phyloP scores from a whole-genome alignment of 2,329 filamentous ascomycete species.

The Mycosphaerella arachidis region DNA sequence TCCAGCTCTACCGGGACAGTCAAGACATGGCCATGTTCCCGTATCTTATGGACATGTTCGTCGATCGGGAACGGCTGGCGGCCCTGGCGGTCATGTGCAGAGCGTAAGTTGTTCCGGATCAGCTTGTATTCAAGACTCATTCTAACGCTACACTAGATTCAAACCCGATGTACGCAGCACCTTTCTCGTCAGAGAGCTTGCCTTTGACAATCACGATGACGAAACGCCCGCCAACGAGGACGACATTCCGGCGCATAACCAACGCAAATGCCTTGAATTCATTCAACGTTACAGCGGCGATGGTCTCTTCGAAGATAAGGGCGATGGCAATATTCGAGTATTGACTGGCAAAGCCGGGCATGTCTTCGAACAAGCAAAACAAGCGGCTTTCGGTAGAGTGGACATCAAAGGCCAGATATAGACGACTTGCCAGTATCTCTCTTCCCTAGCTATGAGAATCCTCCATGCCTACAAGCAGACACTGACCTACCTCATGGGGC shows the following conservation, averaged over 20 bases:
- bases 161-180: constrained; percentile 84
- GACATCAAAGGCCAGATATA: constrained; percentile 97
- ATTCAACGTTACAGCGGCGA: constrained; percentile 75
- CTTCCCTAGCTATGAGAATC: constrained; percentile 3
- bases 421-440: constrained; percentile 3
- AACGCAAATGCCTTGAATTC: constrained; percentile 67
- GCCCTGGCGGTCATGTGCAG: constrained; percentile 89
- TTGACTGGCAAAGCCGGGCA: constrained; percentile 66
- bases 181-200: constrained; percentile 92
- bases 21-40: constrained; percentile 71
- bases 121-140: neutral
- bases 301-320: constrained; percentile 67
- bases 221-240: constrained; percentile 23
- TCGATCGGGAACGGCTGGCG: constrained; percentile 83
- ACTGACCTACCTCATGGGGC: neutral
- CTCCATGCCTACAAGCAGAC: neutral
- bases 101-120: constrained; percentile 64
- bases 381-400: constrained; percentile 74
- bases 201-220: constrained; percentile 88
- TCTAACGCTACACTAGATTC: constrained; percentile 64
- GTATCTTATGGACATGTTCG: constrained; percentile 99
- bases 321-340: constrained; percentile 62
- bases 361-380: constrained; percentile 70
- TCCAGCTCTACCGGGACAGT: constrained; percentile 89
- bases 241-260: constrained; percentile 8